phyloP scores from a whole-genome alignment of 768 basidiomycete species.

The Phylloporus scabripes region DNA sequence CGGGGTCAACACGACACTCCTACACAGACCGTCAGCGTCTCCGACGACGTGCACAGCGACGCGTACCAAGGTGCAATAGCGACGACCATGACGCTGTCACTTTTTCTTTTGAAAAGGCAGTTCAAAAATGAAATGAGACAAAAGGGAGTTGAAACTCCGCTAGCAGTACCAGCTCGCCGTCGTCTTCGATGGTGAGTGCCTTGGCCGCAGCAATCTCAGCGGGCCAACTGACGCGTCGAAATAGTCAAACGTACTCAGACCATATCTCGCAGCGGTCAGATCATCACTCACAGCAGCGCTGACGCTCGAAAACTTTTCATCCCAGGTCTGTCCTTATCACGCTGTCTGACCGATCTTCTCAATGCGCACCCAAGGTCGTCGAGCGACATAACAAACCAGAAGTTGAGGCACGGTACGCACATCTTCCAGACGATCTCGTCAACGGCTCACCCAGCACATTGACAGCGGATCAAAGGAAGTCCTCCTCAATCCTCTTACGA shows the following conservation, averaged over 20 bases:
- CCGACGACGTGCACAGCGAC: conserved; percentile 1
- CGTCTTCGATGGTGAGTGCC: conserved; percentile 47
- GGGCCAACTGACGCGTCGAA: conserved; percentile 7
- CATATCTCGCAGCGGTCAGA: conserved; percentile 93
- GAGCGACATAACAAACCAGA: conserved; percentile 98
- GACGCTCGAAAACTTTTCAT: conserved; percentile 96
- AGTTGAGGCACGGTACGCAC: conserved; percentile 74
- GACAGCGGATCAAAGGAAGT: conserved; percentile 90
- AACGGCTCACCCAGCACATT: conserved; percentile 3
- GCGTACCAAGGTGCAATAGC: conserved; percentile 66
- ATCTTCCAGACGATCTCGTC: neutral
- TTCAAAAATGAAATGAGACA: conserved; percentile 1
- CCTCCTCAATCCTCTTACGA: conserved; percentile 85
- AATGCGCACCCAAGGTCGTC: conserved; percentile 58
- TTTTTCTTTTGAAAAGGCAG: conserved; percentile 1
- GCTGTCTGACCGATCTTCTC: conserved; percentile 10
- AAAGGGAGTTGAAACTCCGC: conserved; percentile 41
- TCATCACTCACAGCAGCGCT: conserved; percentile 96
- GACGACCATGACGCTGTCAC: conserved; percentile 42
- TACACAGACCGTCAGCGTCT: conserved; percentile 25
- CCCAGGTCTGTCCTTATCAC: conserved; percentile 44
- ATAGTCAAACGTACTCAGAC: conserved; percentile 92
- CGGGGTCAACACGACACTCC: conserved; percentile 58
- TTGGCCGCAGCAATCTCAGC: neutral
- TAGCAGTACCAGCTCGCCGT: conserved; percentile 4